phyloP scores from a whole-genome alignment of 495 filamentous ascomycete genomes.

The Tuber indicum region DNA sequence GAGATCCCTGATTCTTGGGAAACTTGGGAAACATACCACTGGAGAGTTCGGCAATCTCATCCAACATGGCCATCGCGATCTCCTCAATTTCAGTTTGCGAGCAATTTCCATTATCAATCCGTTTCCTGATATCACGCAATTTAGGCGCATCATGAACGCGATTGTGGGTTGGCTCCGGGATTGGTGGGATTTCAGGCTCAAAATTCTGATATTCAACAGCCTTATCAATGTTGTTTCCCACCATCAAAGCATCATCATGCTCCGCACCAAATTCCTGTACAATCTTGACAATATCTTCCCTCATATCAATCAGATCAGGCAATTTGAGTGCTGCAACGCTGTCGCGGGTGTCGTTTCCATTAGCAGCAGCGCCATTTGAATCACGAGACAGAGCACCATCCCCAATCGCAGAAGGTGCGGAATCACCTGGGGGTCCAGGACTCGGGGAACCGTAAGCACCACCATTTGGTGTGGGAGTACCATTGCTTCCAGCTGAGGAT shows the following conservation, averaged over 20 bases:
- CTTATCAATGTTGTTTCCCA: constrained; percentile 63
- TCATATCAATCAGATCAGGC: constrained; percentile 66
- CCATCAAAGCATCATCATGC: constrained; percentile 68
- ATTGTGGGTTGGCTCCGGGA: constrained; percentile 82
- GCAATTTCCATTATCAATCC: constrained; percentile 89
- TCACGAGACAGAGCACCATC: constrained; percentile 40
- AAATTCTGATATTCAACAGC: constrained; percentile 69
- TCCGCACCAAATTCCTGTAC: constrained; percentile 82
- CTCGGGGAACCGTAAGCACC: constrained; percentile 85
- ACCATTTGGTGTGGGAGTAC: constrained; percentile 74
- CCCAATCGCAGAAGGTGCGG: constrained; percentile 40
- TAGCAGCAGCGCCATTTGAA: constrained; percentile 32
- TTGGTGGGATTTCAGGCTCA: constrained; percentile 75
- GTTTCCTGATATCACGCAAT: constrained; percentile 90
- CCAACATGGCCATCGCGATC: constrained; percentile 85
- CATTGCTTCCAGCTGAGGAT: constrained; percentile 67
- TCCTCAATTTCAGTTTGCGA: constrained; percentile 82
- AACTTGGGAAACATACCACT: constrained; percentile 31
- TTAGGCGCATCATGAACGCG: constrained; percentile 91
- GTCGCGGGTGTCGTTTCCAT: constrained; percentile 44
- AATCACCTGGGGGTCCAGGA: constrained; percentile 65
- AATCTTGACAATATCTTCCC: constrained; percentile 74
- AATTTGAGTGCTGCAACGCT: constrained; percentile 55
- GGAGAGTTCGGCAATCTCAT: constrained; percentile 88
- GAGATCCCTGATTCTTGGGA: neutral